Evolutionary conservation across 345 rosid species (phyloP), one percentile per base, ranked within the genome.

Genomic region (Salix dunnii): DNA sequence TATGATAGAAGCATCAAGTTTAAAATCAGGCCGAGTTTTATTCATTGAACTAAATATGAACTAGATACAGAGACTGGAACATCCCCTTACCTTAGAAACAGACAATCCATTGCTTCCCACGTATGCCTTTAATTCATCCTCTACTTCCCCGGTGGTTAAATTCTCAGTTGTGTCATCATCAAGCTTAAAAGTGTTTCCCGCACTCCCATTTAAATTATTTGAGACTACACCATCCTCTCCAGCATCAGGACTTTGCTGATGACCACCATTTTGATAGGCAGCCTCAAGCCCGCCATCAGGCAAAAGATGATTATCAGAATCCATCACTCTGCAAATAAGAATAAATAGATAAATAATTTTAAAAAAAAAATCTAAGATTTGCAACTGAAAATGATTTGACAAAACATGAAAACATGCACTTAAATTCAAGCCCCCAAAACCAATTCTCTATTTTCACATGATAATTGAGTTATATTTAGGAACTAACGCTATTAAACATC

Each of bases 221-320:
- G 80, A 84, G 69, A 78, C 76, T 77, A 38, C 73, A 42, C 81
- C 79, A 68, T 86, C 83, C 42, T 79, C 92, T 38, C 77, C 78
- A 48, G 77, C 17, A 69, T 74, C 74, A 33, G 67, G 77, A 85
- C 64, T 68, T 67, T 82, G 85, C 72, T 73, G 83, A 61, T 79
- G 79, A 71, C 64, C 85, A 61, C 94, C 94, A 85, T 93, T 93
- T 82, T 79, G 84, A 72, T 68, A 83, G 85, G 76, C 80, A 64
- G 73, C 75, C 72, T 88, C 91, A 79, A 78, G 72, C 80, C 87
- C 93, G 79, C 78, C 87, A 51, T 46, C 55, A 27, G 82, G 84
- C 53, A 76, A 51, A 31, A 74, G 30, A 68, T 64, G 27, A 68
- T 64, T 75, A 70, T 86, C 89, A 20, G 87, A 74, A 51, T 93